phyloP scores from a whole-genome alignment of 805 yeast genomes.

The Myxozyma udenii region DNA sequence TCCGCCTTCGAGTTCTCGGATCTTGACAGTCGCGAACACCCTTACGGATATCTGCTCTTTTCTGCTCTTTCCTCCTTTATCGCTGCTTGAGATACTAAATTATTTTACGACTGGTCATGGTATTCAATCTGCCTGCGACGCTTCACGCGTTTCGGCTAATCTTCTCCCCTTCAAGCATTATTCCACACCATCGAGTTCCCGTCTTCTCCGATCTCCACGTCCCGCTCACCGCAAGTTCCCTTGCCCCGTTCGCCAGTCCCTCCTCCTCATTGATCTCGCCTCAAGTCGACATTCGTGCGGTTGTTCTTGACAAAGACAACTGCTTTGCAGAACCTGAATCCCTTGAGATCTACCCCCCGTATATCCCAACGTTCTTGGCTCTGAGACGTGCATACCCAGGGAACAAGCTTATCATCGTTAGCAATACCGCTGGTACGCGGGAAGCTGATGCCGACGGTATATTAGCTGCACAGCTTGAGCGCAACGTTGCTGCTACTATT shows the following conservation, averaged over 20 bases:
- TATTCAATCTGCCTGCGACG: slow-evolving; percentile 15
- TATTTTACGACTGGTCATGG: no score
- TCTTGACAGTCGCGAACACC: no score
- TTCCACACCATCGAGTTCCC: slow-evolving; percentile 18
- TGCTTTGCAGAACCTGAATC: slow-evolving; percentile 86
- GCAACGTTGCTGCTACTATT: not conserved
- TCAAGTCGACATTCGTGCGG: slow-evolving; percentile 27
- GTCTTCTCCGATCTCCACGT: slow-evolving; percentile 28
- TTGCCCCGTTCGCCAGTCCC: no score
- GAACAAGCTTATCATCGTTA: slow-evolving; percentile 67
- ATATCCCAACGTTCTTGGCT: slow-evolving; percentile 33
- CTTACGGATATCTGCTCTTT: no score
- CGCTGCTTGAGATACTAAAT: no score
- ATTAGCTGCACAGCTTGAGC: not conserved
- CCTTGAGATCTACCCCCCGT: slow-evolving; percentile 75
- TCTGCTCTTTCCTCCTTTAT: no score
- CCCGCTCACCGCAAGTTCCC: no score
- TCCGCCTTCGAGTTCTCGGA: no score
- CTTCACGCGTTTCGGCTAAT: slow-evolving; percentile 7
- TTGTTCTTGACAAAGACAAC: slow-evolving; percentile 84
- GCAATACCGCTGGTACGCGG: slow-evolving; percentile 78
- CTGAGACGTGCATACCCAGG: slow-evolving; percentile 52
- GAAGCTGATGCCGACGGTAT: slow-evolving; percentile 6
- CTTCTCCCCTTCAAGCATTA: slow-evolving; percentile 1
- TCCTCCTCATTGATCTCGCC: slow-evolving; percentile 8